Evolutionary conservation across 345 rosid species (phyloP), one percentile per base, ranked within the genome.

Genomic region (Clausena lansium): DNA sequence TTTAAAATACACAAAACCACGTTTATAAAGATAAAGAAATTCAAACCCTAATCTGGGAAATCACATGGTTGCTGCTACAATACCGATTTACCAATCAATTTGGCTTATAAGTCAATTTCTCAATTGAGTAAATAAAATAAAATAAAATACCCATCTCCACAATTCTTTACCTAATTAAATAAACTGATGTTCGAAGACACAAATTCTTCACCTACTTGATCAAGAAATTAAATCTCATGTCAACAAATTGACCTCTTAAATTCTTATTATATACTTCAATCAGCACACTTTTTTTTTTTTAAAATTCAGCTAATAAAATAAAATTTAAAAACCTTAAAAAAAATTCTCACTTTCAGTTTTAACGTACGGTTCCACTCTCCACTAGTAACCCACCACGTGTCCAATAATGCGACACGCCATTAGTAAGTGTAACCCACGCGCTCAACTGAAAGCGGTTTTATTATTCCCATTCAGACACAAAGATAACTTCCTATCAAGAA

Each of bases 151-250:
- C 30, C 62, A n/a, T 32, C 39, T 66, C 39, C 28, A 67, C 2
- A 69, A 52, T 82, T 78, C 79, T 82, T 70, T 52, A 20, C 79
- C 76, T 76, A 78, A 82, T 72, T 68, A 85, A 80, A 85, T 65
- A 78, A 77, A 75, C 45, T n/a, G 4, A 39, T 17, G 61, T 71
- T 71, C 50, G 75, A 61, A 65, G 79, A 71, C 70, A 70, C 54
- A 80, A 74, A 80, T 80, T 83, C 86, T 74, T 67, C 79, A 76
- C 79, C 86, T 28, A 68, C 83, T 78, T 60, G 55, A 55, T 76
- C 81, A 69, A 82, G 77, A 74, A 70, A 64, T 59, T 71, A 22
- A 71, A 57, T 69, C 30, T 27, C 39, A 73, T 62, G 79, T 75
- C 83, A 69, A 63, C 77, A 50, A 79, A 36, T 77, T 79, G 79